Evolutionary conservation across 1,284 basidiomycete species (phyloP), one percentile per base, ranked within the genome.

Genomic region (Xerocomus amazonicus): DNA sequence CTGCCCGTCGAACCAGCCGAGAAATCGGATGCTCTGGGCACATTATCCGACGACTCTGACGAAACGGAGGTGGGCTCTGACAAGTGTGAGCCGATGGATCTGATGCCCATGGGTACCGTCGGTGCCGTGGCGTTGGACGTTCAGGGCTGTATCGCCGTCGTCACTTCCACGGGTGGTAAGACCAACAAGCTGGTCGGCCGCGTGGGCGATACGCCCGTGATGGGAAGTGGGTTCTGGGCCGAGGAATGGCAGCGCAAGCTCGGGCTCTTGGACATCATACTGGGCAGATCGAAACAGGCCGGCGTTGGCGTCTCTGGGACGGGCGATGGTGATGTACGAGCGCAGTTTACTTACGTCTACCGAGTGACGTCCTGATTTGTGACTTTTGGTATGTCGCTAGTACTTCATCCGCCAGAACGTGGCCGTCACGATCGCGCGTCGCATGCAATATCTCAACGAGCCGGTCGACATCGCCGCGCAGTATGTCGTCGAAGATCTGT

Each of bases 161-260:
- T 85, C 9, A 92, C 90, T 1, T 90, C 87, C 1, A 92, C 89
- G 0, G 90, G 90, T 26, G 90, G 90, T 1, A 74, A 74, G 43
- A 92, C 89, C 28, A 92, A 92, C 69, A 92, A 92, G 65, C 73
- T 89, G 14, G 84, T 83, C 6, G 90, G 90, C 4, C 76, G 89
- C 9, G 75, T 92, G 26, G 90, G 90, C 1, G 90, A 92, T 59
- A 92, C 90, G 1, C 88, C 90, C 0, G 69, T 78, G 31, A 84
- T 87, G 77, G 89, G 86, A 1, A 70, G 78, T 10, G 90, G 90
- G 0, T 92, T 85, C 68, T 90, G 87, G 87, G 87, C 88, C 7
- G 87, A 88, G 59, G 80, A 87, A 64, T 92, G 89, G 88, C 59
- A 60, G 28, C 63, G 65, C 23, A 37, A 53, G 5, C 60, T 62